Percentiles rank a stretch among this genome's conserved stretches.
phyloP scores from a whole-genome alignment of 2,329 filamentous ascomycete species.

The Balansia obtecta region DNA sequence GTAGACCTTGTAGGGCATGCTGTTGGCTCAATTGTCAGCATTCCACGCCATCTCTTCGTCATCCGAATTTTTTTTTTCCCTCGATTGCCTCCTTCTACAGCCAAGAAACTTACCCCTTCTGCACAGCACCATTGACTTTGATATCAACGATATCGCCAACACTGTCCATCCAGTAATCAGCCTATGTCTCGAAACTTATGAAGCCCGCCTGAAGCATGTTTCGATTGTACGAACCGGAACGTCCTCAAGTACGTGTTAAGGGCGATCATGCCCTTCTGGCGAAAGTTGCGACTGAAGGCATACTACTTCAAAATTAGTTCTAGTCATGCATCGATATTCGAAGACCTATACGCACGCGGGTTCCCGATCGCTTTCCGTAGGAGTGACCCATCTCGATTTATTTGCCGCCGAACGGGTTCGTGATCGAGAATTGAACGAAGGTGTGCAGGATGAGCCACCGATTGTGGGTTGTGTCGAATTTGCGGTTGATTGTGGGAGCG shows the following conservation, averaged over 20 bases:
- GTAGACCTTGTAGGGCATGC: slow-evolving; percentile 99
- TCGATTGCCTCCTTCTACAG: background rate
- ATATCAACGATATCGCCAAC: slow-evolving; percentile 99
- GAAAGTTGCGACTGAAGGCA: slow-evolving; percentile 90
- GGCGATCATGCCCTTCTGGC: slow-evolving; percentile 87
- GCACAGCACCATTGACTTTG: slow-evolving; percentile 95
- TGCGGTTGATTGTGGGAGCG: slow-evolving; percentile 25
- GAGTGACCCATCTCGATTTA: slow-evolving; percentile 71
- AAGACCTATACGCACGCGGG: slow-evolving; percentile 50
- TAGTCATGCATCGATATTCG: slow-evolving; percentile 17
- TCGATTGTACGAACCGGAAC: slow-evolving; percentile 53
- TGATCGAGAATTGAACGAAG: slow-evolving; percentile 30
- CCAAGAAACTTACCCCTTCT: slow-evolving; percentile 70
- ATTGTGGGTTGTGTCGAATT: slow-evolving; percentile 23
- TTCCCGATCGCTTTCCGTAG: slow-evolving; percentile 76
- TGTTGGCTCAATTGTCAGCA: slow-evolving; percentile 31
- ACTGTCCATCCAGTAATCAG: slow-evolving; percentile 39
- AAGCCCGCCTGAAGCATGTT: background rate
- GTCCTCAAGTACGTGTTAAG: slow-evolving; percentile 89
- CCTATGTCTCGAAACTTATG: slow-evolving; percentile 4
- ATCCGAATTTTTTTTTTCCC: background rate
- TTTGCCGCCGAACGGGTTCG: slow-evolving; percentile 25
- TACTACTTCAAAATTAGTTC: slow-evolving; percentile 37
- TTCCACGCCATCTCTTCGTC: background rate
- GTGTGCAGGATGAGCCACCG: slow-evolving; percentile 19